Base-by-base conservation (phyloP, 495 filamentous ascomycete genomes). In the Daldinia loculata region DNA sequence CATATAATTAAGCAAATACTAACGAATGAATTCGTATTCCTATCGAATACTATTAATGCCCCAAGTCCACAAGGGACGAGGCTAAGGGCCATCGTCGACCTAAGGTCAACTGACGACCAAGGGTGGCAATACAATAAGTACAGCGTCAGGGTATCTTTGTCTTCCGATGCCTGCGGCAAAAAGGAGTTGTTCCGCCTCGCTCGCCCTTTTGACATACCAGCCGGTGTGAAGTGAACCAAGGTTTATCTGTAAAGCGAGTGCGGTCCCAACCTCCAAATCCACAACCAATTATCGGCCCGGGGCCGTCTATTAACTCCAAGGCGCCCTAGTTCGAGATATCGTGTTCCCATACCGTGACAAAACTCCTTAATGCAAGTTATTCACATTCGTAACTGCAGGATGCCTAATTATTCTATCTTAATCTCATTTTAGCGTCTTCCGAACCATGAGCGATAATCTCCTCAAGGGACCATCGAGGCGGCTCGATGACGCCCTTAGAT, bases 381-480 rank as follows among this genome's bases (percentile, higher is more conserved):
- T 66, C 66, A 62, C 65, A 65, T 69, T 53, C 62, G 65, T 32
- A 22, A 38, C 34, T 14, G 63, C 56, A 51, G 58, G 29, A 24
- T 51, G 65, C 32, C 24, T 27, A 32, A 61, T 41, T 29, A 63
- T 32, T 48, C 32, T 76, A 92, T 74, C 89, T 80, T 74, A 97
- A 80, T 22, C 88, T 88, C 52, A 83, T 69, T 82, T 96, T 93
- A 72, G 89, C 88, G 80, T 97, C 94, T 53, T 91, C 85, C 19
- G 91, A 92, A 65, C 93, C 93, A 27, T 87, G 84, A 52, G 87
- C 87, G 63, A 98, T 84, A 45, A 98, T 88, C 66, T 97, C 93
- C 57, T 91, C 87, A 22, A 98, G 75, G 38, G 84, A 82, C 94
- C 94, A 98, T 62, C 94, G 84, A 11, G 94, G 94, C 63, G 93